Evolutionary conservation across 2,329 filamentous ascomycete species (phyloP).

Genomic region (Aspergillus sergii): DNA sequence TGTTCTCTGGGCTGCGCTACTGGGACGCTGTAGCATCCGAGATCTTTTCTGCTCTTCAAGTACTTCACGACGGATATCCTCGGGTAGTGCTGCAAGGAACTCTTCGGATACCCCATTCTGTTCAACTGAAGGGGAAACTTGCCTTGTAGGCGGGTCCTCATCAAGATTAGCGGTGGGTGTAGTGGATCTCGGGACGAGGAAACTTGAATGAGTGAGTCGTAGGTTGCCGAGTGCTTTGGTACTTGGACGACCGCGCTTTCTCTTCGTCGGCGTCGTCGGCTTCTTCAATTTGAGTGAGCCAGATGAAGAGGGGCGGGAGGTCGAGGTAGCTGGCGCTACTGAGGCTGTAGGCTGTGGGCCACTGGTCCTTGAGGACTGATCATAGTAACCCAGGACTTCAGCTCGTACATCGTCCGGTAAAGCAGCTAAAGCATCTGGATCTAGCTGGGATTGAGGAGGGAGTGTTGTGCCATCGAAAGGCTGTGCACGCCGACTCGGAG

Average conservation of each 20-base stretch:
- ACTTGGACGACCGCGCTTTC: conserved; percentile 57
- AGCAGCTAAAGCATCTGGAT: conserved; percentile 79
- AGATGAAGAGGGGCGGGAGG: conserved; percentile 47
- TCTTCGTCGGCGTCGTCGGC: conserved; percentile 68
- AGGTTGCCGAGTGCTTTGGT: conserved; percentile 58
- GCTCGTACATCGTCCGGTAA: conserved; percentile 83
- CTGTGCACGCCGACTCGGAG: conserved; percentile 27
- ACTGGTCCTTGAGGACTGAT: conserved; percentile 30
- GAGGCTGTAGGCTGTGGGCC: conserved; percentile 38
- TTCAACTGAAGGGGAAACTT: conserved; percentile 31
- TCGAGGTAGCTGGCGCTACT: conserved; percentile 56
- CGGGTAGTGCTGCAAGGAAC: conserved; percentile 80
- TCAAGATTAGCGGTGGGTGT: conserved; percentile 17
- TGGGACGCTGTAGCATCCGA: conserved; percentile 61
- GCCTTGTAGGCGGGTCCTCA: conserved; percentile 16
- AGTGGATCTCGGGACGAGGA: conserved; percentile 50
- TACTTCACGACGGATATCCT: conserved; percentile 77
- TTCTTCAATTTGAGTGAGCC: conserved; percentile 40
- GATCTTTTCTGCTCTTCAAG: conserved; percentile 70
- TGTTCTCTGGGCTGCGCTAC: conserved; percentile 41
- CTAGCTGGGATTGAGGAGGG: conserved; percentile 73
- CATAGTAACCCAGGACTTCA: conserved; percentile 77
- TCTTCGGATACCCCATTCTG: conserved; percentile 60
- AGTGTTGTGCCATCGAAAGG: conserved; percentile 42
- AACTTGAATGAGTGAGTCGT: conserved; percentile 73